A percentile compares a stretch with the other conserved stretches of the same genome.
Evolutionary conservation across 108 stramenopile genomes (phyloP).

Genomic region (Epipyxis sp.): DNA sequence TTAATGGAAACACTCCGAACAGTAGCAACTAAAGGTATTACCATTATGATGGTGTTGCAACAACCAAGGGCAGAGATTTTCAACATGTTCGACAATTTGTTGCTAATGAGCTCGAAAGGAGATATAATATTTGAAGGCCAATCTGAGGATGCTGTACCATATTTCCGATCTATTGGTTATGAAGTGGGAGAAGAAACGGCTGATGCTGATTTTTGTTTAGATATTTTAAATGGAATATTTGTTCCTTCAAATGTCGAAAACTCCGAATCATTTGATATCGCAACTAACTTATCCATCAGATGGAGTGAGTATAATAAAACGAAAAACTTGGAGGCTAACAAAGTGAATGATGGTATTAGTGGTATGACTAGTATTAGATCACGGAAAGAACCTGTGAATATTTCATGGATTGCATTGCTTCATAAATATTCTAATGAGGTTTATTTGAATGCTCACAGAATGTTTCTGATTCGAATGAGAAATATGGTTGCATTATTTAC

Average conservation of each 20-base stretch:
- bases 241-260: background rate
- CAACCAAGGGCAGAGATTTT: constrained; percentile 79
- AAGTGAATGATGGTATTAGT: background rate
- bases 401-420: too few relatives aligned
- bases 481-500: background rate
- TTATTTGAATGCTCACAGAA: background rate
- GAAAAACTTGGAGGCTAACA: background rate
- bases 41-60: constrained; percentile 79
- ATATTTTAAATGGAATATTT: constrained; percentile 10
- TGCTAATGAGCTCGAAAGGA: constrained; percentile 38
- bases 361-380: too few relatives aligned
- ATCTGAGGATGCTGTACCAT: background rate
- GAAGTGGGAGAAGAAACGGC: background rate
- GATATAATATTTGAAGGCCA: constrained; percentile 1
- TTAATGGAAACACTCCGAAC: constrained; percentile 62
- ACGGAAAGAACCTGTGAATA: too few relatives aligned
- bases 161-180: background rate
- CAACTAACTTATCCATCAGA: background rate
- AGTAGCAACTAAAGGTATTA: constrained; percentile 60
- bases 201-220: constrained; percentile 9
- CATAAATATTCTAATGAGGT: background rate
- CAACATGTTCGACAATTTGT: constrained; percentile 67
- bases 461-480: background rate
- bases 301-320: background rate
- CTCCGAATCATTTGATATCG: background rate